Percentiles rank a stretch among this genome's conserved stretches.
Conservation (phyloP, 139 green algal species). For the Limnomonas spitsbergensis region DNA sequence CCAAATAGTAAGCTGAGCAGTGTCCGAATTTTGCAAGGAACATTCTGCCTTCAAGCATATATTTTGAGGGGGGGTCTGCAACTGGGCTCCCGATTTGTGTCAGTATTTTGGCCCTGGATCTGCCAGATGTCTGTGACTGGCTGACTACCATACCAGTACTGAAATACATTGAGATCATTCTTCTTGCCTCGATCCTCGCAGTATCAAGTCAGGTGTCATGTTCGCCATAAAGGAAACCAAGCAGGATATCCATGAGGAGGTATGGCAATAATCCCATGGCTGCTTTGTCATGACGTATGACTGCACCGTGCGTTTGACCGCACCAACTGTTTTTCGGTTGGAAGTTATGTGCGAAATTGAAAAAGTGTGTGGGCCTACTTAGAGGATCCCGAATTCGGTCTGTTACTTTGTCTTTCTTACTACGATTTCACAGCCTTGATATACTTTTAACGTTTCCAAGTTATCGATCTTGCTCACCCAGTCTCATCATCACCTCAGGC, state of each 20-base stretch:
- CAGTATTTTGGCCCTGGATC: no score
- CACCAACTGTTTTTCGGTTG: no score
- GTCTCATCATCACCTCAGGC: background rate
- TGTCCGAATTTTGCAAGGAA: no score
- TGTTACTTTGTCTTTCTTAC: background rate
- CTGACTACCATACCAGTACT: no score
- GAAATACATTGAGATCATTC: constrained; percentile 78
- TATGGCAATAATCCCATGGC: background rate
- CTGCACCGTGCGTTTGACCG: background rate
- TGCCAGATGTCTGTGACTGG: no score
- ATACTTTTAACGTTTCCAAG: background rate
- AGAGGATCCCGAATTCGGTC: background rate
- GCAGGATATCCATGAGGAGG: constrained; percentile 70
- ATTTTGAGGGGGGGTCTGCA: no score
- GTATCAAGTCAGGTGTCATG: constrained; percentile 14
- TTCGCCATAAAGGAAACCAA: constrained; percentile 95
- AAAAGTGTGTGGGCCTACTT: background rate
- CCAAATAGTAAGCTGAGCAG: no score
- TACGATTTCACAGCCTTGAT: background rate
- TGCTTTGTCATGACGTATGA: background rate
- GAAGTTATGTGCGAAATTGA: no score
- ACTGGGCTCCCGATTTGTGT: no score
- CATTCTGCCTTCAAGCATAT: no score
- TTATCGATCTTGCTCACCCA: no score
- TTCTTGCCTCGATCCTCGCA: constrained; percentile 60